These are phyloP conservation scores for Laguncularia racemosa DNA, from an alignment of 345 rosid genomes.

Conservation along the genomic window DNA sequence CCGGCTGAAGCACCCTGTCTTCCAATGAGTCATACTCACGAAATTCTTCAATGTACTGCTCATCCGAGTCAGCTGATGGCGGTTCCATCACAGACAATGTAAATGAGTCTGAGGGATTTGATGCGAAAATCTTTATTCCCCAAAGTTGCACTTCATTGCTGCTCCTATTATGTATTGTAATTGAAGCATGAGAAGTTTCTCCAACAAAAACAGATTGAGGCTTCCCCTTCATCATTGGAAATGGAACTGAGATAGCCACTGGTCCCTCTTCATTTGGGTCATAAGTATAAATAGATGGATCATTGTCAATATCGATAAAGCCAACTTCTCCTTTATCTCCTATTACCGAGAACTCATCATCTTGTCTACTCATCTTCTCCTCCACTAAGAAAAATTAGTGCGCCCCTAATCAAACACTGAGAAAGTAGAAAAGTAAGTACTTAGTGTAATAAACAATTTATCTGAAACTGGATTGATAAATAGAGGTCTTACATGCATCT, in stretches of 20 bases:
- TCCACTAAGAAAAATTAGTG: too few species aligned
- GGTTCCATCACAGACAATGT: conserved; percentile 51
- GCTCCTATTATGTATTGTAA: conserved; percentile 30
- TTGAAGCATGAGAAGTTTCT: conserved; percentile 27
- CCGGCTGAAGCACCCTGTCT: conserved; percentile 45
- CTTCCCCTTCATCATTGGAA: conserved; percentile 31
- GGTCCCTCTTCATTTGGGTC: conserved; percentile 32
- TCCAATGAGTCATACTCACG: conserved; percentile 28
- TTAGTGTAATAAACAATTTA: too few species aligned
- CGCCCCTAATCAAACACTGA: too few species aligned
- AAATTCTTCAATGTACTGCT: conserved; percentile 17
- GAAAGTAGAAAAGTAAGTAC: too few species aligned
- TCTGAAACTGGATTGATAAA: too few species aligned
- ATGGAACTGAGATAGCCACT: conserved; percentile 36
- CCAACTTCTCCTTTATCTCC: conserved; percentile 45
- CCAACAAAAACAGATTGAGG: conserved; percentile 37
- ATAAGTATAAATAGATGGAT: conserved; percentile 26
- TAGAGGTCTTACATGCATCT: too few species aligned
- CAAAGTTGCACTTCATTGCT: conserved; percentile 36
- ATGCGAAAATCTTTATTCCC: conserved; percentile 38
- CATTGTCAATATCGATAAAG: conserved; percentile 39
- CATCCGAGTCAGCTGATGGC: conserved; percentile 15
- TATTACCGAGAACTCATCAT: conserved; percentile 33
- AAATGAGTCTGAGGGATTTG: conserved; percentile 30
- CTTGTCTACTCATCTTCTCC: conserved; percentile 13